Percentiles rank a stretch among this genome's conserved stretches.
Evolutionary conservation across 176 grass and related monocot genomes (phyloP).

Genomic region (Eleusine coracana): DNA sequence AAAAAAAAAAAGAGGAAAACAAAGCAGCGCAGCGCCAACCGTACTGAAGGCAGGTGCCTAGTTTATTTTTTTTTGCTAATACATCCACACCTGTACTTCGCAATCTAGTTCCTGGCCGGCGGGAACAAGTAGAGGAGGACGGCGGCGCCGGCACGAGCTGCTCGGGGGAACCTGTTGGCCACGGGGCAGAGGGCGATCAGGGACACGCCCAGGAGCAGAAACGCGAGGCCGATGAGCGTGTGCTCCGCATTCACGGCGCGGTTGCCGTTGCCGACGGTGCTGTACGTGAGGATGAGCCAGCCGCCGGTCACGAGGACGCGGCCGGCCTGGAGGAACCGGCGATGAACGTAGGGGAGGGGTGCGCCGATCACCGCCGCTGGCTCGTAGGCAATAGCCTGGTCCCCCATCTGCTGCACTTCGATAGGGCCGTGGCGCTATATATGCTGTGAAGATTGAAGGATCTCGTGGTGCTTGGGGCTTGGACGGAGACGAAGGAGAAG

Average conservation of each 20-base stretch:
- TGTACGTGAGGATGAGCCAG: slow-evolving; percentile 2
- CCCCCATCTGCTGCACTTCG: too few species aligned
- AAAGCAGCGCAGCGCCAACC: too few species aligned
- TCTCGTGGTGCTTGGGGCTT: too few species aligned
- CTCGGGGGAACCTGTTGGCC: background rate
- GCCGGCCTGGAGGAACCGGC: background rate
- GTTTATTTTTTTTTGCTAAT: background rate
- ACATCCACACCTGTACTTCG: background rate
- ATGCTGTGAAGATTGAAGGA: too few species aligned
- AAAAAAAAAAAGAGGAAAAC: too few species aligned
- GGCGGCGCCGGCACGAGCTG: background rate
- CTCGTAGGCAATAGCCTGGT: background rate
- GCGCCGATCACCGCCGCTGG: background rate
- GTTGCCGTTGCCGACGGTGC: background rate
- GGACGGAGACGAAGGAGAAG: too few species aligned
- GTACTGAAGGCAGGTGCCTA: background rate
- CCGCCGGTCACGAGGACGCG: slow-evolving; percentile 1
- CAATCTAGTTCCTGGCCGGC: background rate
- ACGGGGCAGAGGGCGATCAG: background rate
- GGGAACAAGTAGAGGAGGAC: background rate
- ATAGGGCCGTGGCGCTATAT: too few species aligned
- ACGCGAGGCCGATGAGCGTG: background rate
- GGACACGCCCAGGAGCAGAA: slow-evolving; percentile 6
- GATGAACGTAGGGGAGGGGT: background rate
- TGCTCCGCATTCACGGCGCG: background rate